phyloP scores from a whole-genome alignment of 1,139 yeast genomes.

The Debaryomycetaceae sp. region DNA sequence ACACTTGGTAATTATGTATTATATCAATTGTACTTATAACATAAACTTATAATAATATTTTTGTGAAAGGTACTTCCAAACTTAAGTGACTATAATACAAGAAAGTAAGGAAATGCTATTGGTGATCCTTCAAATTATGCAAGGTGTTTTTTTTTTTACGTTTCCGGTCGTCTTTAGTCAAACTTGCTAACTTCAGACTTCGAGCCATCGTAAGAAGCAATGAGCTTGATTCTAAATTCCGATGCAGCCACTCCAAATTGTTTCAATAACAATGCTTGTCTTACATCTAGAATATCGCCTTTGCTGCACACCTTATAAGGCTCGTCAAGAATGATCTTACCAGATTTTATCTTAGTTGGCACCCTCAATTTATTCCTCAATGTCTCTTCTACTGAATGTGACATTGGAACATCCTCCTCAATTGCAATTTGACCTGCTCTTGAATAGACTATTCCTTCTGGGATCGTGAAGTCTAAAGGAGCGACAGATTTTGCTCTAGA shows the following conservation, averaged over 20 bases:
- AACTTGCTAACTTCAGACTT: slow-evolving; percentile 27
- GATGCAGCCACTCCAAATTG: slow-evolving; percentile 95
- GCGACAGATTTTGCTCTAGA: slow-evolving; percentile 86
- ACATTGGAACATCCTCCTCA: slow-evolving; percentile 95
- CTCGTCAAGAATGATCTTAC: slow-evolving; percentile 73
- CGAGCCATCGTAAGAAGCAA: slow-evolving; percentile 74
- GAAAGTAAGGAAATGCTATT: not conserved
- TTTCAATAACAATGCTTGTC: slow-evolving; percentile 87
- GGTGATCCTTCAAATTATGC: not conserved
- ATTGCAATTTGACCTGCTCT: slow-evolving; percentile 89
- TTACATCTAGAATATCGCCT: slow-evolving; percentile 81
- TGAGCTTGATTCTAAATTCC: slow-evolving; percentile 75
- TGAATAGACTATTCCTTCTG: slow-evolving; percentile 87
- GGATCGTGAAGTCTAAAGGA: slow-evolving; percentile 79
- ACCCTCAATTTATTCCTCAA: slow-evolving; percentile 83
- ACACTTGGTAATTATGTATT: not conserved
- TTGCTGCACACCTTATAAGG: slow-evolving; percentile 78
- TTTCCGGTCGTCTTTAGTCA: slow-evolving; percentile 3
- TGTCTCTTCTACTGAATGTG: slow-evolving; percentile 92
- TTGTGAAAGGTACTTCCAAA: not conserved
- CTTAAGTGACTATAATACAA: not conserved
- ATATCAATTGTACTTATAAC: not conserved
- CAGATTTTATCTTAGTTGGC: slow-evolving; percentile 87
- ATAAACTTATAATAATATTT: not conserved
- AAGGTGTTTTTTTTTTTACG: not conserved